Conservation (phyloP, 208 protist genomes). For the Crithidia expoeki region DNA sequence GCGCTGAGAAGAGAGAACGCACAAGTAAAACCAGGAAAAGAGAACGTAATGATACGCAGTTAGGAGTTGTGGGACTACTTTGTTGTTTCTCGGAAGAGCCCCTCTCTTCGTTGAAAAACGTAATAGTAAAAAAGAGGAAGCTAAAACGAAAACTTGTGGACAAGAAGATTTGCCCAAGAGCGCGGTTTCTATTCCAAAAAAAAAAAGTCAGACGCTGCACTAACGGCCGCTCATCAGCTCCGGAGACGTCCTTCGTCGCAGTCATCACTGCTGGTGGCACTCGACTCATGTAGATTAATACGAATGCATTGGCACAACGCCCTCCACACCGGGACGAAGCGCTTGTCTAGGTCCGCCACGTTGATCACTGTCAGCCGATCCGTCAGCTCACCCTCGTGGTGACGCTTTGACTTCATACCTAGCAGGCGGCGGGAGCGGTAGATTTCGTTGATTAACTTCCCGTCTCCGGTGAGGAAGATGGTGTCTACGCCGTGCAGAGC, state of each 20-base stretch:
- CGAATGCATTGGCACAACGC: slow-evolving; percentile 38
- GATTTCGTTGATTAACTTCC: slow-evolving; percentile 46
- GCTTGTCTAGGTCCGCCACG: slow-evolving; percentile 59
- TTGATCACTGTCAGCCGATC: slow-evolving; percentile 66
- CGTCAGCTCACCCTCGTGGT: slow-evolving; percentile 32
- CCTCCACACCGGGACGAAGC: slow-evolving; percentile 80
- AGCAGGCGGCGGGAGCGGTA: slow-evolving; percentile 31
- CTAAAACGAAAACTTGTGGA: neutral
- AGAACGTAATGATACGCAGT: slow-evolving; percentile 4
- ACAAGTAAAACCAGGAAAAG: slow-evolving; percentile 21
- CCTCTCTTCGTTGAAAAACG: neutral
- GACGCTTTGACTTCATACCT: slow-evolving; percentile 57
- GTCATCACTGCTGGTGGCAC: neutral
- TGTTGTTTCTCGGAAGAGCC: neutral
- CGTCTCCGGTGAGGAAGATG: slow-evolving; percentile 64
- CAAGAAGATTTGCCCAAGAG: neutral
- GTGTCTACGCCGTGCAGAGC: slow-evolving; percentile 50
- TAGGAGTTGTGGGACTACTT: neutral
- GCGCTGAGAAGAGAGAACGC: neutral
- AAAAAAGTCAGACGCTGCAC: too few species aligned
- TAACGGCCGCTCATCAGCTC: too few species aligned
- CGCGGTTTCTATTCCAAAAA: neutral
- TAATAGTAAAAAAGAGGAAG: neutral
- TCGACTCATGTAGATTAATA: slow-evolving; percentile 3
- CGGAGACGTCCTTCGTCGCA: slow-evolving; percentile 6